Percentiles rank a stretch among this genome's conserved stretches.
Conservation (phyloP, 108 stramenopile species). For the Cyclostephanos invisitatus region DNA sequence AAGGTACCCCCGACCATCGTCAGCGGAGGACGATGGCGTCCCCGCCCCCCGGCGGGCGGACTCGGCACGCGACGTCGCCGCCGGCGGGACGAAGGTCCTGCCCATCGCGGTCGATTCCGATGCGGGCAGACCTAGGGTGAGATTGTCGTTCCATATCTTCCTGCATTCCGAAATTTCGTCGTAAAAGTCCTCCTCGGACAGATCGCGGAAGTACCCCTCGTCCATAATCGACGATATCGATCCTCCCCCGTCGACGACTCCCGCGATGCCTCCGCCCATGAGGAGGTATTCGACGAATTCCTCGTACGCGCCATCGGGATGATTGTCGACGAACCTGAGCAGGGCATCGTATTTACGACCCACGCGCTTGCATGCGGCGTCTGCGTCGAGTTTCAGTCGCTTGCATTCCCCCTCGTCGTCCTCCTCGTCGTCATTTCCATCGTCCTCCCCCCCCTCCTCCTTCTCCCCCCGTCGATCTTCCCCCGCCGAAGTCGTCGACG, state of each 20-base stretch:
- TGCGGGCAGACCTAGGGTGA: constrained; percentile 29
- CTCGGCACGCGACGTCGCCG: too few species aligned
- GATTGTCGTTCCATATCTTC: constrained; percentile 69
- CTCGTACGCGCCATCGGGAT: constrained; percentile 66
- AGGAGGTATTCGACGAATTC: constrained; percentile 64
- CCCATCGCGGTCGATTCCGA: constrained; percentile 19
- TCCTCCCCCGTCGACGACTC: background rate
- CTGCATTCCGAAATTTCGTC: constrained; percentile 62
- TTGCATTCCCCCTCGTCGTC: constrained; percentile 50
- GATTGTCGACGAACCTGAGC: constrained; percentile 16
- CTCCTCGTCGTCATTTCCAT: background rate
- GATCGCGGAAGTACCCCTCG: constrained; percentile 6
- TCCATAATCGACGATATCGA: constrained; percentile 47
- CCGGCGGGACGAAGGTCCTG: constrained; percentile 31
- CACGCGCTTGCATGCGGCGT: constrained; percentile 35
- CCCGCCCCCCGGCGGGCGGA: background rate
- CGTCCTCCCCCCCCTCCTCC: background rate
- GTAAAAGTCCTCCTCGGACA: constrained; percentile 55
- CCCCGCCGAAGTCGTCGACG: background rate
- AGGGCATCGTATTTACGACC: constrained; percentile 37
- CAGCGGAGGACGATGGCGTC: background rate
- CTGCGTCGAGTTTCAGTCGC: constrained; percentile 41
- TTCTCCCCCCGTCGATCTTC: background rate
- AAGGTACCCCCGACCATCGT: background rate
- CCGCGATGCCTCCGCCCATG: constrained; percentile 15